These are phyloP conservation scores for Globisporangium acanthophoron DNA, from an alignment of 352 stramenopile genomes.

Conservation along the genomic window DNA sequence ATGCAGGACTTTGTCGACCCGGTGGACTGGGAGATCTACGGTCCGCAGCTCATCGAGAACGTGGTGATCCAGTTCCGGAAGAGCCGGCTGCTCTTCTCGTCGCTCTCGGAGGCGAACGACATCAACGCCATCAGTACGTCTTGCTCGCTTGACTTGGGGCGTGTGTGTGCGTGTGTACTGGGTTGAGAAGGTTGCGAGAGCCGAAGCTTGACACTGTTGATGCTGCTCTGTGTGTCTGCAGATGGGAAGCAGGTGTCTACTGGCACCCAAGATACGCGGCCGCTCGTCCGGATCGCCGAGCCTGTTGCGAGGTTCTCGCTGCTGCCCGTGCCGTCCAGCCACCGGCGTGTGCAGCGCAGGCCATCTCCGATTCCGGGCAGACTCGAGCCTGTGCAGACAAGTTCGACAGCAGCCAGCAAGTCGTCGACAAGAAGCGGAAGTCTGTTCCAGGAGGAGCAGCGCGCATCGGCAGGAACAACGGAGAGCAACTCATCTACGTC, in stretches of 20 bases:
- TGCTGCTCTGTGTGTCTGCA: constrained; percentile 23
- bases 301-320: constrained; percentile 78
- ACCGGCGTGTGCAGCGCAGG: constrained; percentile 45
- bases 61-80: constrained; percentile 84
- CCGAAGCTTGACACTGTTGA: neutral
- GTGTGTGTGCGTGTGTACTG: neutral
- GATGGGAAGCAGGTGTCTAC: constrained; percentile 74
- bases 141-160: neutral
- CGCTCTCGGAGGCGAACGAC: constrained; percentile 72
- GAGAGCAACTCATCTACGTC: constrained; percentile 23
- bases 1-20: constrained; percentile 84
- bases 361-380: constrained; percentile 16
- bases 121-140: constrained; percentile 83
- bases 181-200: neutral
- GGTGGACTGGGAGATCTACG: constrained; percentile 88
- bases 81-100: constrained; percentile 82
- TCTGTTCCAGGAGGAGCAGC: constrained; percentile 30
- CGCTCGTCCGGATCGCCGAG: constrained; percentile 64
- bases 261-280: constrained; percentile 56
- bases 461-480: neutral
- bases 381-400: constrained; percentile 3
- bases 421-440: constrained; percentile 19
- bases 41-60: constrained; percentile 79
- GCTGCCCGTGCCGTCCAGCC: constrained; percentile 57
- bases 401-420: constrained; percentile 22